Conservation (phyloP, 179 eudicot species). For the Silene coronaria region DNA sequence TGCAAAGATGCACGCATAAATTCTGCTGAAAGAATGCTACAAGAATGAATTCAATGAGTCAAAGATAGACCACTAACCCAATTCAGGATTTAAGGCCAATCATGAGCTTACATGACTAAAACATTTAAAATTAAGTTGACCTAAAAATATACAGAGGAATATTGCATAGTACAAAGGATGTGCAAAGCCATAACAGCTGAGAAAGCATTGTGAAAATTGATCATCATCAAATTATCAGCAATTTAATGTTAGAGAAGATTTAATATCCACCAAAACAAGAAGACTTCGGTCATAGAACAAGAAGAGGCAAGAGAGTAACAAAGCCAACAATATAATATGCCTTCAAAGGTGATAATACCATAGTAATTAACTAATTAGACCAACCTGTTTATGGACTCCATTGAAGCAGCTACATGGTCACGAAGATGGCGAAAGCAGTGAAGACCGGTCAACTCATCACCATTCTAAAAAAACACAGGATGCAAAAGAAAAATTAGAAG, state of each 20-base stretch:
- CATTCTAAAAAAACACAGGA: slow-evolving; percentile 42
- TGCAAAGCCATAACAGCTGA: neutral
- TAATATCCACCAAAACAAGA: neutral
- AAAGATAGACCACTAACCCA: slow-evolving; percentile 21
- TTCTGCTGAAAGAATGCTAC: slow-evolving; percentile 99
- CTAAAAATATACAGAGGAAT: slow-evolving; percentile 3
- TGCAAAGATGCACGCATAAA: slow-evolving; percentile 81
- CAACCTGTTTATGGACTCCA: slow-evolving; percentile 83
- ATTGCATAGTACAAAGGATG: neutral
- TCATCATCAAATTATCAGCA: neutral
- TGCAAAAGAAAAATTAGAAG: slow-evolving; percentile 8
- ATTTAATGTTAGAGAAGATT: neutral
- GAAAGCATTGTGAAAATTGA: neutral
- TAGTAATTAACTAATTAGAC: slow-evolving; percentile 18
- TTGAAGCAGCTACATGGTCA: slow-evolving; percentile 66
- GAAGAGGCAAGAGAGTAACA: slow-evolving; percentile 2
- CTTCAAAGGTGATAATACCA: slow-evolving; percentile 1
- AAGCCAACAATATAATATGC: neutral
- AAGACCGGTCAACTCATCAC: slow-evolving; percentile 83
- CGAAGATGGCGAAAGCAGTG: slow-evolving; percentile 97
- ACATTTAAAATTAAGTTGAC: neutral
- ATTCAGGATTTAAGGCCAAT: slow-evolving; percentile 5
- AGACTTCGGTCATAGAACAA: neutral
- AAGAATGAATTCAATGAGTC: slow-evolving; percentile 69
- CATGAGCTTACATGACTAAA: neutral